Base-by-base conservation (phyloP, 768 basidiomycete genomes). In the Panellus pusillus region DNA sequence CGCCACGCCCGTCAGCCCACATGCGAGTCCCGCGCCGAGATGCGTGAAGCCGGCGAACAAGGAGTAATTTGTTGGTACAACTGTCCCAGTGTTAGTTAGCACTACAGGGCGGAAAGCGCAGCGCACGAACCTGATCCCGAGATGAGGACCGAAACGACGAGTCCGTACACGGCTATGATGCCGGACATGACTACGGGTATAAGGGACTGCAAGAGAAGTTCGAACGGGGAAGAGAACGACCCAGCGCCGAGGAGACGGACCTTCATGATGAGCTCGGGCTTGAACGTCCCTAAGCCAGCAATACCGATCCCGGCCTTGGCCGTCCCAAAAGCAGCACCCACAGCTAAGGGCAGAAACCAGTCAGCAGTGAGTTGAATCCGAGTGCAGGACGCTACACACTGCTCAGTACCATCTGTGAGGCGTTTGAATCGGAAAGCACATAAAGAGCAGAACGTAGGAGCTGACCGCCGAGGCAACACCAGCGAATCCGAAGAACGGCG, bases 111-210 rank as follows among this genome's bases (percentile, higher is more conserved):
- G n/a, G 38, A 49, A 35, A 15, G 20, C 28, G 52, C 18, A 44
- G 35, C 38, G 44, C 47, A 73, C 79, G 58, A 60, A 79, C 76
- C 52, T 57, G 72, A 65, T 52, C 91, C 91, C 15, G 89, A 80
- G 57, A 97, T 97, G 52, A 98, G 81, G 28, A 98, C 95, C 4
- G 92, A 91, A 13, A 98, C 95, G 9, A 98, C 96, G 38, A 98
- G 80, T 8, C 95, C 95, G 66, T 98, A 98, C 35, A 98, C 95
- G 28, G 95, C 94, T 61, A 97, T 95, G 70, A 97, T 97, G 74
- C 95, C 94, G 53, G 93, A 91, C 94, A 98, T 97, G 70, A 98
- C 93, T 32, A 97, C 94, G 4, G 95, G 95, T 59, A 98, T 93
- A 48, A 97, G 79, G 14, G 93, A 95, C 93, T 95, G 63, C 31